Percentiles rank a stretch among this genome's conserved stretches.
Evolutionary conservation across 345 rosid species (phyloP).

Genomic region (Populus pruinosa): DNA sequence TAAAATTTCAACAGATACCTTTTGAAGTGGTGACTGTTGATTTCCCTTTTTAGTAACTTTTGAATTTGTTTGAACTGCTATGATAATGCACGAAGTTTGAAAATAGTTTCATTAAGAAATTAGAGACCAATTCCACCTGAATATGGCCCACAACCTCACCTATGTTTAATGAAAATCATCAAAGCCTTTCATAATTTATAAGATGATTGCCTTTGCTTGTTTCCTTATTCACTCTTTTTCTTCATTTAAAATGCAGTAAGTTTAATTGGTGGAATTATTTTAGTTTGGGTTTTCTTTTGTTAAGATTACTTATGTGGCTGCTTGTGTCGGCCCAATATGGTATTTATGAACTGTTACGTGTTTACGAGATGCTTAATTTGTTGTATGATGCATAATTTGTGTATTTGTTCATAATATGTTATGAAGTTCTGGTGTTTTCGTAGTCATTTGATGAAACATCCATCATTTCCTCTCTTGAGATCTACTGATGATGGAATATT

Average conservation of each 20-base stretch:
- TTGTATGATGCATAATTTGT: background rate
- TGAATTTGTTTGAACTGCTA: background rate
- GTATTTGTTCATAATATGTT: background rate
- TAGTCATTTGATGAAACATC: background rate
- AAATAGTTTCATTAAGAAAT: background rate
- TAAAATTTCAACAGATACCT: background rate
- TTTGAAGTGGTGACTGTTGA: background rate
- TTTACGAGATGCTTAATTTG: background rate
- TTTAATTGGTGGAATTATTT: background rate
- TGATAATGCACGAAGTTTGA: background rate
- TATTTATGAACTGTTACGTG: background rate
- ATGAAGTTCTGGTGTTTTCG: background rate
- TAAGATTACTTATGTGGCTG: background rate
- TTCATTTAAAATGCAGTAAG: background rate
- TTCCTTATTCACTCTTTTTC: background rate
- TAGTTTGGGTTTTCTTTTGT: background rate
- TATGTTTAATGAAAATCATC: too few species aligned
- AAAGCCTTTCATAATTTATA: background rate
- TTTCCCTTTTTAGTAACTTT: background rate
- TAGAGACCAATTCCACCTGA: background rate
- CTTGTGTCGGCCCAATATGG: background rate
- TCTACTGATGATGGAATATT: background rate
- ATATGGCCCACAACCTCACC: background rate
- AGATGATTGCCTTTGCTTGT: background rate
- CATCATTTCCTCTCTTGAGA: background rate